Percentiles rank a stretch among this genome's conserved stretches.
These are phyloP conservation scores for Saccharomycopsis sp. DNA, from an alignment of 805 yeast genomes.

Conservation along the genomic window DNA sequence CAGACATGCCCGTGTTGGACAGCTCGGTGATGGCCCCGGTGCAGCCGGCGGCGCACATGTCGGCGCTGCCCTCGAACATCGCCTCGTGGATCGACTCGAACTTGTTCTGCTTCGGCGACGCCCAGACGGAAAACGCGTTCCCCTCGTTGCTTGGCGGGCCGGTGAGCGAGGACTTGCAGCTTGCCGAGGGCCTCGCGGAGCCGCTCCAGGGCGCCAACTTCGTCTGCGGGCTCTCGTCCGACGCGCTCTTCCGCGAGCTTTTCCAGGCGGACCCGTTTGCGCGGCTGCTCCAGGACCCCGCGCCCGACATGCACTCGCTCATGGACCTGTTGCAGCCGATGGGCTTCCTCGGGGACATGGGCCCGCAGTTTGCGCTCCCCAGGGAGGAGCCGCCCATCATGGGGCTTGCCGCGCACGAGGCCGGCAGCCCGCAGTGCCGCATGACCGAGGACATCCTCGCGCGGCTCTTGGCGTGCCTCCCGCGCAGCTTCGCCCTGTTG, in stretches of 20 bases:
- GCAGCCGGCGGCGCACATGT: neutral
- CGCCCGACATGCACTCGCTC: neutral
- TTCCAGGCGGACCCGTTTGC: conserved; percentile 3
- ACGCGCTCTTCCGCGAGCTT: conserved; percentile 10
- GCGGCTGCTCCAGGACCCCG: neutral
- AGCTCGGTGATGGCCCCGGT: neutral
- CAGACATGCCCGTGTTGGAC: neutral
- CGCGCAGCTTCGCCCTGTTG: neutral
- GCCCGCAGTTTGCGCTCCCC: neutral
- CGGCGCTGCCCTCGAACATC: conserved; percentile 10
- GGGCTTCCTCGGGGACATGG: neutral
- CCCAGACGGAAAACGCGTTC: too few relatives aligned
- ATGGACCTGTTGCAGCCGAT: neutral
- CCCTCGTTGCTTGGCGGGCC: too few relatives aligned
- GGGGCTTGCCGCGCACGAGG: neutral
- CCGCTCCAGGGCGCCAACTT: neutral
- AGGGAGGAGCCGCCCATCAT: neutral
- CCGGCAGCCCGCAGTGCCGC: neutral
- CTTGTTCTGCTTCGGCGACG: conserved; percentile 2
- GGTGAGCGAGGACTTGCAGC: too few relatives aligned
- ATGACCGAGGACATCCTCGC: neutral
- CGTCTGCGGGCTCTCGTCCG: conserved; percentile 6
- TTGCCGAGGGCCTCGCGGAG: neutral
- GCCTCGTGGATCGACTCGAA: conserved; percentile 15
- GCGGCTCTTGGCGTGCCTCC: neutral